phyloP scores from a whole-genome alignment of 2,329 filamentous ascomycete genomes.

The Neurospora sp. region DNA sequence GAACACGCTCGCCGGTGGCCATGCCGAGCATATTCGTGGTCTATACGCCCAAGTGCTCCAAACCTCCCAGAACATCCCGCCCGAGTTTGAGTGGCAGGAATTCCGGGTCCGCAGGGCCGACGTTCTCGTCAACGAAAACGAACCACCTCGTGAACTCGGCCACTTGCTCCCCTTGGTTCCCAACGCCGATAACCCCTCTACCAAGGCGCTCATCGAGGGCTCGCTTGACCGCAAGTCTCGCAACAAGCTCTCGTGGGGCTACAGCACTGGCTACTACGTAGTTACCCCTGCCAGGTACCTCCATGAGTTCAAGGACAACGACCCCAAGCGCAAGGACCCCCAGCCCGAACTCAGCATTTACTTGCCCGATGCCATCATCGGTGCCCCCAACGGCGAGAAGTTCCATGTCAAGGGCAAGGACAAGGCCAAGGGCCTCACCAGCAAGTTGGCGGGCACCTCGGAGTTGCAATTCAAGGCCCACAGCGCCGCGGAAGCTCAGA shows the following conservation, averaged over 20 bases:
- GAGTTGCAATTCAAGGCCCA: constrained; percentile 86
- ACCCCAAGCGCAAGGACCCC: constrained; percentile 59
- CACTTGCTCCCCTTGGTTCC: constrained; percentile 59
- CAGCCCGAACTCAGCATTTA: constrained; percentile 82
- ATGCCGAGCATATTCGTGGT: constrained; percentile 70
- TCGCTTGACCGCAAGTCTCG: constrained; percentile 84
- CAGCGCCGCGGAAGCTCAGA: constrained; percentile 66
- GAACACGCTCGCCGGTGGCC: constrained; percentile 67
- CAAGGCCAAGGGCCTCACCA: constrained; percentile 66
- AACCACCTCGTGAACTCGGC: constrained; percentile 63
- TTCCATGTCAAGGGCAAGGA: constrained; percentile 97
- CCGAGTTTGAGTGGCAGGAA: constrained; percentile 84
- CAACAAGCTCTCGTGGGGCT: constrained; percentile 70
- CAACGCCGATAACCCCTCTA: constrained; percentile 76
- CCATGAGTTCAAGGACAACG: constrained; percentile 93
- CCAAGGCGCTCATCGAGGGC: constrained; percentile 77
- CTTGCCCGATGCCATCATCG: constrained; percentile 80
- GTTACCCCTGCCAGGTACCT: constrained; percentile 81
- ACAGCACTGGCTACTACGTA: constrained; percentile 77
- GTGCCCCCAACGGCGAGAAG: constrained; percentile 62
- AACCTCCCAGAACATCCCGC: constrained; percentile 65
- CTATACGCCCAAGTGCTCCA: constrained; percentile 79
- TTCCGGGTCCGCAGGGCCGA: constrained; percentile 65
- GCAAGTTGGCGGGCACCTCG: constrained; percentile 68
- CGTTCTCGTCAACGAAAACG: constrained; percentile 67